These are phyloP conservation scores for Brachypodium distachyon DNA, from an alignment of 202 grass and related monocot genomes.

Conservation along the genomic window DNA sequence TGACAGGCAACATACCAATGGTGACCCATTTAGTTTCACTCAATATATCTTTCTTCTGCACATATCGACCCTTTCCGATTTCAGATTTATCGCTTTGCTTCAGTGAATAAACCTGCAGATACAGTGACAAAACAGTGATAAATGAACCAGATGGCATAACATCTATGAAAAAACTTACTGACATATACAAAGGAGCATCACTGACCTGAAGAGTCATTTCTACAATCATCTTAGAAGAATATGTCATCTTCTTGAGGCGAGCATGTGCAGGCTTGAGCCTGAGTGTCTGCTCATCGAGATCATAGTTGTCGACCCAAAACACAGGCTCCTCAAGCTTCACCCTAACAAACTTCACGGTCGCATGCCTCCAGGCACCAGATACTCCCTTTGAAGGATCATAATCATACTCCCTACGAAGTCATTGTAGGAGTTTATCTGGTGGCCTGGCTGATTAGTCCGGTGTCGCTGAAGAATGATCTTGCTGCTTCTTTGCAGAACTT, in stretches of 20 bases:
- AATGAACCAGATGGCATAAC: conserved; percentile 21
- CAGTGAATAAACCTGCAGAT: conserved; percentile 71
- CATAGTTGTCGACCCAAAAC: conserved; percentile 35
- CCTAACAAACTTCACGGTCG: conserved; percentile 55
- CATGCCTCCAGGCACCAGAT: conserved; percentile 51
- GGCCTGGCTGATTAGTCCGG: conserved; percentile 46
- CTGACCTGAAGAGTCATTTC: conserved; percentile 65
- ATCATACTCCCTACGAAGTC: conserved; percentile 68
- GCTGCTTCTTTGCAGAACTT: conserved; percentile 65
- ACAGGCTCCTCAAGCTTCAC: conserved; percentile 39
- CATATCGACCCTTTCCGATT: conserved; percentile 30
- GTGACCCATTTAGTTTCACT: conserved; percentile 45
- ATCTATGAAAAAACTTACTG: neutral
- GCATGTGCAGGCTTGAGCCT: conserved; percentile 71
- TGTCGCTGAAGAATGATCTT: conserved; percentile 51
- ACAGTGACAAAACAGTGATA: conserved; percentile 12
- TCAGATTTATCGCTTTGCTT: conserved; percentile 52
- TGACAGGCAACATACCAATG: conserved; percentile 68
- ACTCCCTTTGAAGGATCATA: conserved; percentile 69
- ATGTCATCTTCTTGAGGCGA: conserved; percentile 85
- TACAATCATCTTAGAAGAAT: conserved; percentile 50
- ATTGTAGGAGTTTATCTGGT: conserved; percentile 81
- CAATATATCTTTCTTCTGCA: conserved; percentile 36
- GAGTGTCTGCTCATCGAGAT: conserved; percentile 30
- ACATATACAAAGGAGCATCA: neutral